phyloP scores from a whole-genome alignment of 805 yeast species.

The Candida nonsorbophila region DNA sequence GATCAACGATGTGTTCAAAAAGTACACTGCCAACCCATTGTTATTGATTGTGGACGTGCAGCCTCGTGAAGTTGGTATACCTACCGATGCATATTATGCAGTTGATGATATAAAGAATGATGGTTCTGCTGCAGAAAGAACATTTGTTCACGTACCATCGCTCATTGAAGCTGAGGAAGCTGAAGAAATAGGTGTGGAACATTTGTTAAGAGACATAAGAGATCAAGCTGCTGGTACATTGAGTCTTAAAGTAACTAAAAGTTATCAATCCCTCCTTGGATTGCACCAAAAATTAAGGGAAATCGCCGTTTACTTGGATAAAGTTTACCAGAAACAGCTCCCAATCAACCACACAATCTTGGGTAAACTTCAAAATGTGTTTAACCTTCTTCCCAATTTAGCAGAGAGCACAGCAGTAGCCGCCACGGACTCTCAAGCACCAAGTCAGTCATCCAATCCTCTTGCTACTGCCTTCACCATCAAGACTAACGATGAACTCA shows the following conservation, averaged over 20 bases:
- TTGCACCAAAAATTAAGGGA: conserved; percentile 73
- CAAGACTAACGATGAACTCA: conserved; percentile 92
- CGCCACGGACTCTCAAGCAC: conserved; percentile 9
- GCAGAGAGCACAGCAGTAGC: conserved; percentile 16
- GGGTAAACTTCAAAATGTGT: conserved; percentile 91
- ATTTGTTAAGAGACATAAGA: conserved; percentile 85
- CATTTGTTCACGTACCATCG: conserved; percentile 91
- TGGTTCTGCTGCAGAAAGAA: conserved; percentile 87
- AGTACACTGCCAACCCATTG: conserved; percentile 75
- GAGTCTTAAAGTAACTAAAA: conserved; percentile 82
- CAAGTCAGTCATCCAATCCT: conserved; percentile 35
- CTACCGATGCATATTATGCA: conserved; percentile 92
- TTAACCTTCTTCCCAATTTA: conserved; percentile 86
- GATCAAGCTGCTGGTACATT: conserved; percentile 95
- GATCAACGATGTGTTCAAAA: conserved; percentile 83
- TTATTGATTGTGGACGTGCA: conserved; percentile 88
- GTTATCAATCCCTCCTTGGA: conserved; percentile 82
- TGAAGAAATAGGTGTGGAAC: conserved; percentile 98
- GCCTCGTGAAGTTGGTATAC: conserved; percentile 80
- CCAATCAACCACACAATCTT: conserved; percentile 88
- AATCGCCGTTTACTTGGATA: conserved; percentile 71
- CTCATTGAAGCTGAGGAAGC: conserved; percentile 96
- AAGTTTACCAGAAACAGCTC: conserved; percentile 62
- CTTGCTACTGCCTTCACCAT: conserved; percentile 79
- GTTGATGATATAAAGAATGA: conserved; percentile 95